phyloP scores from a whole-genome alignment of 164 flowering plant genomes.

The Macadamia tetraphylla region DNA sequence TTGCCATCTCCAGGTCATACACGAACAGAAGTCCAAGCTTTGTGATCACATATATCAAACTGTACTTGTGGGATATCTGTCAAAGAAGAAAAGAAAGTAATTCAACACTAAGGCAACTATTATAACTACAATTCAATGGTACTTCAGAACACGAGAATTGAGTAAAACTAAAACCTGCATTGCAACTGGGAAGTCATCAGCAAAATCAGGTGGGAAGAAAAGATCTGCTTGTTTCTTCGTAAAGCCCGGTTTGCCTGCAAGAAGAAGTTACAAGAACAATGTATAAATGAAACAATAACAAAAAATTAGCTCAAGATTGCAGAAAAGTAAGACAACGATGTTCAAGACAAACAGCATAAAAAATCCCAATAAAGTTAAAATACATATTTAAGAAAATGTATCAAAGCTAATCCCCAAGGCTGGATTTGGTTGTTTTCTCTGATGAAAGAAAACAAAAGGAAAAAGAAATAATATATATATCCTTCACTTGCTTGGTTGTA shows the following conservation, averaged over 20 bases:
- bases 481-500: too few species aligned
- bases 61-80: conserved; percentile 89
- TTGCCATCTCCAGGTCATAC: conserved; percentile 94
- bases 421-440: background rate
- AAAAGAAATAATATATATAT: too few species aligned
- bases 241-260: conserved; percentile 84
- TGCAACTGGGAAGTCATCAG: conserved; percentile 96
- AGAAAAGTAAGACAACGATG: background rate
- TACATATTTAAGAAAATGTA: background rate
- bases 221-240: conserved; percentile 97
- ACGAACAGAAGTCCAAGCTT: conserved; percentile 97
- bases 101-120: background rate
- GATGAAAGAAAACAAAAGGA: too few species aligned
- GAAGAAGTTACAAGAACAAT: background rate
- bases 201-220: conserved; percentile 99
- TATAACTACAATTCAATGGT: background rate
- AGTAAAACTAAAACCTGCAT: conserved; percentile 69
- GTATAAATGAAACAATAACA: background rate
- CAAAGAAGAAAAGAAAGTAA: conserved; percentile 13
- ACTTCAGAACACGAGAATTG: background rate
- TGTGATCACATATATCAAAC: conserved; percentile 92
- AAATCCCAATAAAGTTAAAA: background rate
- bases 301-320: background rate
- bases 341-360: background rate
- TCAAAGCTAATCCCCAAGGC: background rate